Base-by-base conservation (phyloP, 192 early-diverging fungal genomes). In the Lunasporangiospora selenospora region DNA sequence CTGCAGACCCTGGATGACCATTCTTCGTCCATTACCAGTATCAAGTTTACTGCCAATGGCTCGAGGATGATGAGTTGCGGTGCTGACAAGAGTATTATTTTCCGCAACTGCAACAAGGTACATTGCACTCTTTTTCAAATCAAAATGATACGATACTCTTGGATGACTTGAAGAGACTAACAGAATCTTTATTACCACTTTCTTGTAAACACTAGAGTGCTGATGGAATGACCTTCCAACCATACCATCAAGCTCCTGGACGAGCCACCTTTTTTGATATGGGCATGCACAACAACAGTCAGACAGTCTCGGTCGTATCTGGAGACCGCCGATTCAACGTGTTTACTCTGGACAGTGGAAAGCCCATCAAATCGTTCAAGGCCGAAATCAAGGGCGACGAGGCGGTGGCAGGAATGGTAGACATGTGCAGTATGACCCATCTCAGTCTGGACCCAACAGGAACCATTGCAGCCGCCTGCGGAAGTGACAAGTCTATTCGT, bases 1-100 rank as follows among this genome's bases (percentile, higher is more conserved):
- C 73, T 91, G 8, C 89, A 92, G 46, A 93, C 91, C 27, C 65
- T 94, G 31, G 93, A 93, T 34, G 93, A 94, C 51, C 93, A 94
- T 52, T 91, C 93, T 40, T 91, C 91, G 1, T 91, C 93, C 1
- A 88, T 94, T 4, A 93, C 90, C 6, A 76, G 82, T 21, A 84
- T 94, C 36, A 78, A 79, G 46, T 94, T 94, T 60, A 75, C 84
- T 6, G 77, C 80, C 41, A 66, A 79, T 48, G 92, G 90, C 15
- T 75, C 67, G 19, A 83, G 79, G 24, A 75, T 94, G 29, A 80
- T 94, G 38, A 93, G 89, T 50, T 92, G 88, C 65, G 89, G 83
- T 9, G 91, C 91, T 9, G 93, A 94, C 59, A 94, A 94, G 75
- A 89, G 90, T 19, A 69, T 94, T 6, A 87, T 91, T 6, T 94